Evolutionary conservation across 2,329 filamentous ascomycete genomes (phyloP).

Genomic region (Xylaria polymorpha): DNA sequence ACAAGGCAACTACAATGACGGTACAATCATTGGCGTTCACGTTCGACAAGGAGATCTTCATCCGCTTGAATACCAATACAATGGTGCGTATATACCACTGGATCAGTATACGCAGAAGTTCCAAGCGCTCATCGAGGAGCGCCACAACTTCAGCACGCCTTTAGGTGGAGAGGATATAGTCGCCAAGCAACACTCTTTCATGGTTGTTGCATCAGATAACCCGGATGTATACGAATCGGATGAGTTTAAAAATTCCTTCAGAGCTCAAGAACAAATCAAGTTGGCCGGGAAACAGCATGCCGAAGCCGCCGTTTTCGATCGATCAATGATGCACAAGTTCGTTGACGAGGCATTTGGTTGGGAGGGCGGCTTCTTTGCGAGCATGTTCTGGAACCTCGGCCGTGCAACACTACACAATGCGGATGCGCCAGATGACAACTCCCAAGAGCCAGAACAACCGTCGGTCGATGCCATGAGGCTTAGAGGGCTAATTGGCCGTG

Average conservation of each 20-base stretch:
- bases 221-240: slow-evolving; percentile 76
- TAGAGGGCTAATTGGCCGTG: slow-evolving; percentile 79
- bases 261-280: slow-evolving; percentile 80
- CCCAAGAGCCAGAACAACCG: slow-evolving; percentile 51
- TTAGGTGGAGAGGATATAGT: slow-evolving; percentile 52
- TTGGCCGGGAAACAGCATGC: slow-evolving; percentile 72
- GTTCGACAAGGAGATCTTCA: slow-evolving; percentile 84
- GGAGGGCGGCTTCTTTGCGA: slow-evolving; percentile 87
- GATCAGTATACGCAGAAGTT: slow-evolving; percentile 73
- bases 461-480: slow-evolving; percentile 71
- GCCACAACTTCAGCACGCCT: slow-evolving; percentile 56
- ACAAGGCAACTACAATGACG: slow-evolving; percentile 59
- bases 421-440: slow-evolving; percentile 50
- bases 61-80: slow-evolving; percentile 81
- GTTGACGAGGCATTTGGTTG: slow-evolving; percentile 83
- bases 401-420: slow-evolving; percentile 55
- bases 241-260: slow-evolving; percentile 68
- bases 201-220: slow-evolving; percentile 82
- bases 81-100: slow-evolving; percentile 80
- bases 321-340: slow-evolving; percentile 70
- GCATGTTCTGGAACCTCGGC: slow-evolving; percentile 84
- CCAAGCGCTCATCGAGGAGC: slow-evolving; percentile 63
- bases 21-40: slow-evolving; percentile 76
- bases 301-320: slow-evolving; percentile 56
- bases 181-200: slow-evolving; percentile 58